Percentiles rank a stretch among this genome's conserved stretches.
Conservation (phyloP, 2,329 filamentous ascomycete species). For the Ceratocystis albifundus region DNA sequence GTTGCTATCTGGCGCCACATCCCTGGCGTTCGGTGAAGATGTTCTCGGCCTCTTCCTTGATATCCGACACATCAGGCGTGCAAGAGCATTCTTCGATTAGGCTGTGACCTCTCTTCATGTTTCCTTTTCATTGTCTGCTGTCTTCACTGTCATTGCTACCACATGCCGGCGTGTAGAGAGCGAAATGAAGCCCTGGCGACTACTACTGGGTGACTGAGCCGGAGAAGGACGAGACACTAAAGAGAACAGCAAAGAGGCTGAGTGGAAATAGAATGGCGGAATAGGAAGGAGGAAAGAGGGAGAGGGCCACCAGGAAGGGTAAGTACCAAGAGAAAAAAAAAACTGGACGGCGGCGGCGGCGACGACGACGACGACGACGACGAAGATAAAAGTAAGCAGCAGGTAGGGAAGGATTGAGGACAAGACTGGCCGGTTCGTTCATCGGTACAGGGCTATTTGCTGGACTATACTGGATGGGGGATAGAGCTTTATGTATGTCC, state of each 20-base stretch:
- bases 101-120: no score
- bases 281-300: background rate
- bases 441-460: background rate
- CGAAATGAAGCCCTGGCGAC: background rate
- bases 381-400: background rate
- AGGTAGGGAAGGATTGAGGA: background rate
- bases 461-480: background rate
- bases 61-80: background rate
- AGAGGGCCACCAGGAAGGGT: background rate
- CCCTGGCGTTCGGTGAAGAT: background rate
- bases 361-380: background rate
- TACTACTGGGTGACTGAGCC: background rate
- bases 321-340: background rate
- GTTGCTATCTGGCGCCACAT: background rate
- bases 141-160: no score
- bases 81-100: background rate
- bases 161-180: no score
- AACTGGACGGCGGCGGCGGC: background rate
- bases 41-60: slow-evolving; percentile 3
- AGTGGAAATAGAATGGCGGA: background rate
- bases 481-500: slow-evolving; percentile 25
- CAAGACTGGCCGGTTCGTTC: background rate
- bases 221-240: no score
- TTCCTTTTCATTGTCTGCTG: no score
- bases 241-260: no score